These are phyloP conservation scores for Claviceps maximensis DNA, from an alignment of 2,329 filamentous ascomycete species.

Conservation along the genomic window DNA sequence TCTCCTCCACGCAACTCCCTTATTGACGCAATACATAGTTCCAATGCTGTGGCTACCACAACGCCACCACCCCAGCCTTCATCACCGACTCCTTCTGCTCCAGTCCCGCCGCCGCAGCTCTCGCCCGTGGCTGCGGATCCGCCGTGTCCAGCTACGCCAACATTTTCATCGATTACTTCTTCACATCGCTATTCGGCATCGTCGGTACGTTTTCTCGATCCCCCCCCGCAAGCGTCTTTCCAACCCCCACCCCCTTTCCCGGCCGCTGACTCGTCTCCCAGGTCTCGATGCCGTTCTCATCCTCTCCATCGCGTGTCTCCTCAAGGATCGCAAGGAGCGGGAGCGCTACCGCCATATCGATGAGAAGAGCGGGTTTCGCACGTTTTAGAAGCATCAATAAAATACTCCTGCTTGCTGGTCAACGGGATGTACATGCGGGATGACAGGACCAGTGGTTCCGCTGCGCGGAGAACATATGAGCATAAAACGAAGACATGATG, in stretches of 20 bases:
- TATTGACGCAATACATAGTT: slow-evolving; percentile 35
- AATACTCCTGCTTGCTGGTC: no score
- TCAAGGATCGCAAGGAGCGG: slow-evolving; percentile 70
- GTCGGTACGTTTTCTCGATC: slow-evolving; percentile 44
- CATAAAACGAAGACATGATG: no score
- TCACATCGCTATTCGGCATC: slow-evolving; percentile 68
- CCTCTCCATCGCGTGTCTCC: slow-evolving; percentile 58
- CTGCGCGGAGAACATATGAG: no score
- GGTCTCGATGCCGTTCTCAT: slow-evolving; percentile 54
- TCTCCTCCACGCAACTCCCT: no score
- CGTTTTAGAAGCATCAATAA: slow-evolving; percentile 23
- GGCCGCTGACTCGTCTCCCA: neutral
- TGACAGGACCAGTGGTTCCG: no score
- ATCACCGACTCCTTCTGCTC: slow-evolving; percentile 54
- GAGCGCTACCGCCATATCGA: slow-evolving; percentile 70
- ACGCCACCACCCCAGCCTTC: slow-evolving; percentile 59
- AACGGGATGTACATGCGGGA: no score
- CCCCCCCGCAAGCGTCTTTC: no score
- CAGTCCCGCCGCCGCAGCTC: slow-evolving; percentile 55
- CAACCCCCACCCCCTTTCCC: no score
- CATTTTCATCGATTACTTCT: slow-evolving; percentile 59
- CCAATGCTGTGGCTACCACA: slow-evolving; percentile 67
- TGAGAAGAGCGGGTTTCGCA: slow-evolving; percentile 52
- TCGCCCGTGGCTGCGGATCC: slow-evolving; percentile 55
- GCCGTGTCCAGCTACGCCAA: slow-evolving; percentile 58